These are phyloP conservation scores for Favolaschia claudopus DNA, from an alignment of 768 basidiomycete species.

Conservation along the genomic window DNA sequence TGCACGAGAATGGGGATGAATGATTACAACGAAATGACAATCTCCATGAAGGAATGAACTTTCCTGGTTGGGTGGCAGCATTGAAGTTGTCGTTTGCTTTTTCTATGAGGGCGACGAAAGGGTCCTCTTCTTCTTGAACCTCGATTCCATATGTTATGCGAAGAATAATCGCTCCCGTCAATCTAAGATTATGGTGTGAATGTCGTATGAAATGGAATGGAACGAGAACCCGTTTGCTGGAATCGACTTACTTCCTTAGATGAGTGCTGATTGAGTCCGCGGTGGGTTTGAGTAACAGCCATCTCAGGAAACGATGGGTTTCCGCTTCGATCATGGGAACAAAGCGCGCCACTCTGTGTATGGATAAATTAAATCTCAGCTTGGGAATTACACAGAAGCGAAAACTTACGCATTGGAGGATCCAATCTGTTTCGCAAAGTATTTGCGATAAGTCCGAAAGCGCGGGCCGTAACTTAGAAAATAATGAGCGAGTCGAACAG, in stretches of 20 bases:
- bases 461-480: slow-evolving; percentile 44
- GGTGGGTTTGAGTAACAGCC: slow-evolving; percentile 40
- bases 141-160: slow-evolving; percentile 64
- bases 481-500: not conserved
- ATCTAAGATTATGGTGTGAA: slow-evolving; percentile 34
- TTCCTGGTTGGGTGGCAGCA: slow-evolving; percentile 54
- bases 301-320: slow-evolving; percentile 45
- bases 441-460: slow-evolving; percentile 52
- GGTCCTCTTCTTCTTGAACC: slow-evolving; percentile 59
- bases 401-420: slow-evolving; percentile 27
- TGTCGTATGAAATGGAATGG: not conserved
- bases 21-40: not conserved
- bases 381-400: not conserved
- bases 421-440: slow-evolving; percentile 52
- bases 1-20: not conserved
- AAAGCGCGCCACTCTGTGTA: slow-evolving; percentile 35
- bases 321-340: slow-evolving; percentile 44
- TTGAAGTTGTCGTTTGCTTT: slow-evolving; percentile 61
- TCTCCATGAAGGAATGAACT: slow-evolving; percentile 31
- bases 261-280: slow-evolving; percentile 37
- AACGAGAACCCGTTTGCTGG: not conserved
- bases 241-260: slow-evolving; percentile 52
- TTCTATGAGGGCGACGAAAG: slow-evolving; percentile 60
- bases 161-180: slow-evolving; percentile 62
- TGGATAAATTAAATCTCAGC: not conserved